A percentile compares a stretch with the other conserved stretches of the same genome.
phyloP scores from a whole-genome alignment of 2,329 filamentous ascomycete species.

The Allantophomopsis lycopodina region DNA sequence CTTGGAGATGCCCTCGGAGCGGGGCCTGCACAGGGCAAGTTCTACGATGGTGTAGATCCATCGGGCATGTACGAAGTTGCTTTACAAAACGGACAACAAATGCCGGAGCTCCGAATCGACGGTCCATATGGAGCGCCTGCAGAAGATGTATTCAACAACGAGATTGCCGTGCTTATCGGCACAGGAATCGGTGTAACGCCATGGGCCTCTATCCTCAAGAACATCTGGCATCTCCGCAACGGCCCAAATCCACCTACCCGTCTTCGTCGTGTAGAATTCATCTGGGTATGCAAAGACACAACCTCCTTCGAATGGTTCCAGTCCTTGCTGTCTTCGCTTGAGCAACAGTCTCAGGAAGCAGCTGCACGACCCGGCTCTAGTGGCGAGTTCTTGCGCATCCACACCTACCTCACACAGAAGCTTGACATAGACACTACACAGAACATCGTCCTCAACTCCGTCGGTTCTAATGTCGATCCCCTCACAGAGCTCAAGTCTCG shows the following conservation, averaged over 20 bases:
- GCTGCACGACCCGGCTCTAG: slow-evolving; percentile 54
- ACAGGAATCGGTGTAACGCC: slow-evolving; percentile 81
- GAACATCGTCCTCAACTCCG: slow-evolving; percentile 94
- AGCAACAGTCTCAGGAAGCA: slow-evolving; percentile 65
- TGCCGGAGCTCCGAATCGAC: slow-evolving; percentile 83
- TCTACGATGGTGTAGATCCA: slow-evolving; percentile 82
- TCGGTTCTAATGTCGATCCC: slow-evolving; percentile 77
- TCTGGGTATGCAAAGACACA: slow-evolving; percentile 96
- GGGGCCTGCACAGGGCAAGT: slow-evolving; percentile 71
- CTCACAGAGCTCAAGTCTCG: slow-evolving; percentile 80
- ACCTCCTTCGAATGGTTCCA: slow-evolving; percentile 99
- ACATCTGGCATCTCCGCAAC: slow-evolving; percentile 93
- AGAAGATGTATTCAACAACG: slow-evolving; percentile 92
- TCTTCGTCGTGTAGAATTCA: slow-evolving; percentile 91
- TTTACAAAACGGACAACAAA: slow-evolving; percentile 80
- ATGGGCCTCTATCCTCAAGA: slow-evolving; percentile 83
- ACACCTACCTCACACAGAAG: slow-evolving; percentile 92
- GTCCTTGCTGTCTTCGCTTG: slow-evolving; percentile 77
- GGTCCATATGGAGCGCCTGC: slow-evolving; percentile 94
- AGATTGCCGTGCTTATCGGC: slow-evolving; percentile 74
- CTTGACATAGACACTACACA: slow-evolving; percentile 85
- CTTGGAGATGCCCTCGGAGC: slow-evolving; percentile 94
- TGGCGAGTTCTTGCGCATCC: slow-evolving; percentile 87
- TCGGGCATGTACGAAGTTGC: slow-evolving; percentile 98
- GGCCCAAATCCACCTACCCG: slow-evolving; percentile 79